Evolutionary conservation across 2,329 filamentous ascomycete genomes (phyloP).

Genomic region (Cordyceps cateniannulata): DNA sequence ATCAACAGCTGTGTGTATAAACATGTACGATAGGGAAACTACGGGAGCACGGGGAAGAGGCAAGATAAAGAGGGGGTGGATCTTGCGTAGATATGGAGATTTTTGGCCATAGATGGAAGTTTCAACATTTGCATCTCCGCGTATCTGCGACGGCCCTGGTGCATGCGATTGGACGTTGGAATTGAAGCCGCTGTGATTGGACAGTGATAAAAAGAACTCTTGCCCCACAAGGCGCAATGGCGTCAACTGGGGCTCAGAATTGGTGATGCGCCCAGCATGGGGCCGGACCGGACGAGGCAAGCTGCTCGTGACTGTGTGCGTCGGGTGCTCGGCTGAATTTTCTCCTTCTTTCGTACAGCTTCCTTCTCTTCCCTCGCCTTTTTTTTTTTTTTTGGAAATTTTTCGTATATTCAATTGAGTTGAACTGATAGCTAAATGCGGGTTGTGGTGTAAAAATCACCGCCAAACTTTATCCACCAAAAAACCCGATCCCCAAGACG

Average conservation of each 20-base stretch:
- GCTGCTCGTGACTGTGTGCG: neutral
- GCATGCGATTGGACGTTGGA: neutral
- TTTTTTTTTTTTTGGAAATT: neutral
- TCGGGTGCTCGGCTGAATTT: conserved; percentile 12
- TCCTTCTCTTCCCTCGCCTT: neutral
- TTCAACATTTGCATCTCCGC: conserved; percentile 7
- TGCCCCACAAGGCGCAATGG: conserved; percentile 24
- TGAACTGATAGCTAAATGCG: neutral
- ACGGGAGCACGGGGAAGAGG: neutral
- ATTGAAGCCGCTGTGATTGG: conserved; percentile 10
- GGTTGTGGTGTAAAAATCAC: neutral
- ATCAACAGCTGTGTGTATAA: conserved; percentile 1
- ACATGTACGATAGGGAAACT: neutral
- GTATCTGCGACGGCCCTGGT: neutral
- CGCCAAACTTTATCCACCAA: neutral
- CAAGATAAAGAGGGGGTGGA: neutral
- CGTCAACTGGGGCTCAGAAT: conserved; percentile 25
- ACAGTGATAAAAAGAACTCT: conserved; percentile 16
- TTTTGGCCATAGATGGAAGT: neutral
- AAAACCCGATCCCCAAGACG: conserved; percentile 3
- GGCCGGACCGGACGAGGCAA: conserved; percentile 16
- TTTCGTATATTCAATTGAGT: neutral
- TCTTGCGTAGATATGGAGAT: neutral
- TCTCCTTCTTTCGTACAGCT: conserved; percentile 14
- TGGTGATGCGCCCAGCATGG: conserved; percentile 5